These are phyloP conservation scores for Domatiomyces globalis DNA, from an alignment of 2,329 filamentous ascomycete species.

Conservation along the genomic window DNA sequence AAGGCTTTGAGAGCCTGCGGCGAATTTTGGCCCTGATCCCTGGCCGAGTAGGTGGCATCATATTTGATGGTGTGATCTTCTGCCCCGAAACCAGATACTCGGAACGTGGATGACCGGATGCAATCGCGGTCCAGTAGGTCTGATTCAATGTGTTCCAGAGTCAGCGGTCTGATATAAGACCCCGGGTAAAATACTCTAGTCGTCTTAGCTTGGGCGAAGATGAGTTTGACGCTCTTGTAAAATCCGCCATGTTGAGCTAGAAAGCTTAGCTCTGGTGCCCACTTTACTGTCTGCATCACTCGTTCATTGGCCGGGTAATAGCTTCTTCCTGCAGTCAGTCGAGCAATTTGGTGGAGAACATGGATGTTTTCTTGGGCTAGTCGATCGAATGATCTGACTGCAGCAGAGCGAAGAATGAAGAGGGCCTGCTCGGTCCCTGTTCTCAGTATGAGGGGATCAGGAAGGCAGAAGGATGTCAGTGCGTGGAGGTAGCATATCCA, in stretches of 20 bases:
- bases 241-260: slow-evolving; percentile 36
- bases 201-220: slow-evolving; percentile 24
- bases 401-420: slow-evolving; percentile 14
- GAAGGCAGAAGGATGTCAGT: slow-evolving; percentile 23
- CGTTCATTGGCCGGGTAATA: slow-evolving; percentile 9
- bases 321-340: slow-evolving; percentile 1
- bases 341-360: slow-evolving; percentile 21
- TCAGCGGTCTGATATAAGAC: neutral
- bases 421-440: slow-evolving; percentile 23
- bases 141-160: slow-evolving; percentile 5
- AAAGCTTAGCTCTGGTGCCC: slow-evolving; percentile 28
- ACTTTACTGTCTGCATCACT: slow-evolving; percentile 37
- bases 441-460: slow-evolving; percentile 23
- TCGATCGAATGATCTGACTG: slow-evolving; percentile 1
- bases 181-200: neutral
- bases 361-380: slow-evolving; percentile 20
- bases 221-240: slow-evolving; percentile 21
- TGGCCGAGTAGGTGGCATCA: slow-evolving; percentile 24
- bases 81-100: slow-evolving; percentile 25
- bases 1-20: slow-evolving; percentile 2
- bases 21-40: slow-evolving; percentile 18
- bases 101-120: slow-evolving; percentile 24
- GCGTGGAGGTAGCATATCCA: slow-evolving; percentile 25
- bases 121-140: slow-evolving; percentile 19
- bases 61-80: slow-evolving; percentile 21